These are phyloP conservation scores for Phlyctochytrium arcticum DNA, from an alignment of 192 early-diverging fungal species.

Conservation along the genomic window DNA sequence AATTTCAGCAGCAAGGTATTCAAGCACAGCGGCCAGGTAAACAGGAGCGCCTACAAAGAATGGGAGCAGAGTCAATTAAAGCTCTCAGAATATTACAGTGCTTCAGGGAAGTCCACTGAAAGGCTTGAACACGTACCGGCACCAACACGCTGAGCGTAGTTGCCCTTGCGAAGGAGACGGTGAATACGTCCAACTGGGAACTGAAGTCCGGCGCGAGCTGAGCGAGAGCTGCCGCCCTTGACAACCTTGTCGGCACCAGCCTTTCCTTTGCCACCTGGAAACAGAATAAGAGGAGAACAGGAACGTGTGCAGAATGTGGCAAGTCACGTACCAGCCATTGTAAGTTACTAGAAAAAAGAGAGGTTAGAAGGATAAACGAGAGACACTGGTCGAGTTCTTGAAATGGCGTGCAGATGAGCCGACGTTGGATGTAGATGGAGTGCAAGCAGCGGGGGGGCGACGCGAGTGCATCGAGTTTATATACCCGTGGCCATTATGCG, in stretches of 20 bases:
- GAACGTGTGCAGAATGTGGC: neutral
- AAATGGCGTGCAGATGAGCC: neutral
- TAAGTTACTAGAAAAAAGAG: neutral
- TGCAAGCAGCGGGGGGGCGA: too few species aligned
- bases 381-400: neutral
- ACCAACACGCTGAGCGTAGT: slow-evolving; percentile 84
- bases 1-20: slow-evolving; percentile 89
- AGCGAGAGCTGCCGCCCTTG: slow-evolving; percentile 59
- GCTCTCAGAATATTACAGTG: too few species aligned
- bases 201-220: slow-evolving; percentile 81
- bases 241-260: slow-evolving; percentile 29
- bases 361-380: neutral
- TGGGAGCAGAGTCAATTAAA: too few species aligned
- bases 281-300: neutral
- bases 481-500: neutral
- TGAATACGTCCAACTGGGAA: slow-evolving; percentile 91
- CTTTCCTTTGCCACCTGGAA: slow-evolving; percentile 41
- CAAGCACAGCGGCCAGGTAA: slow-evolving; percentile 86
- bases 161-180: slow-evolving; percentile 81
- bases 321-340: neutral
- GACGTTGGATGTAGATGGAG: too few species aligned
- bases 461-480: too few species aligned
- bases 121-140: slow-evolving; percentile 38
- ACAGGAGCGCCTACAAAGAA: slow-evolving; percentile 73
- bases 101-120: neutral